Percentiles rank a stretch among this genome's conserved stretches.
phyloP scores from a whole-genome alignment of 257 asterid genomes.

The Eustoma russellianum region DNA sequence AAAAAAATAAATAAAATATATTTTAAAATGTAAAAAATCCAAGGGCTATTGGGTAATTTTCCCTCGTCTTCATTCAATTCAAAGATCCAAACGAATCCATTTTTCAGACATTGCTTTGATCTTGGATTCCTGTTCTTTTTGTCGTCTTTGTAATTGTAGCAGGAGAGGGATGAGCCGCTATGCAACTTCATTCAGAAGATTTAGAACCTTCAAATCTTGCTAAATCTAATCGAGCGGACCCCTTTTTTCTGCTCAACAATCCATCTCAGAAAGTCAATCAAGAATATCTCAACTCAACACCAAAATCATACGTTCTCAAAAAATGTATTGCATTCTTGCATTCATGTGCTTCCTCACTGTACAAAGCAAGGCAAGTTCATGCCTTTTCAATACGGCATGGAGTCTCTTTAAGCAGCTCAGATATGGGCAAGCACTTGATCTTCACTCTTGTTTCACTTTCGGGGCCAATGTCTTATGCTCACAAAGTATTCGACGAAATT shows the following conservation, averaged over 20 bases:
- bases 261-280: not conserved
- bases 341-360: constrained; percentile 54
- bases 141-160: too few species aligned
- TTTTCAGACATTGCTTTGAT: too few species aligned
- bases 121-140: too few species aligned
- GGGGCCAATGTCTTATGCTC: constrained; percentile 64
- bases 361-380: constrained; percentile 54
- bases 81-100: too few species aligned
- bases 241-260: not conserved
- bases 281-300: constrained; percentile 9
- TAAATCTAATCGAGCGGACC: not conserved
- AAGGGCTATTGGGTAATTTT: too few species aligned
- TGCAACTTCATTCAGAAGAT: not conserved
- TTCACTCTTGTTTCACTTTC: constrained; percentile 46
- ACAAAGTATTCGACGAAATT: constrained; percentile 42
- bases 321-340: constrained; percentile 66
- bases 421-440: constrained; percentile 62
- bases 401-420: constrained; percentile 37
- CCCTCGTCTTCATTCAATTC: too few species aligned
- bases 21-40: too few species aligned
- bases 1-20: too few species aligned
- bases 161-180: not conserved
- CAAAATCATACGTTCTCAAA: constrained; percentile 37
- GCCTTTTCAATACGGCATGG: constrained; percentile 71
- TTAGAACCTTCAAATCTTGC: not conserved